phyloP scores from a whole-genome alignment of 768 basidiomycete species.

The Lenzites betulinus region DNA sequence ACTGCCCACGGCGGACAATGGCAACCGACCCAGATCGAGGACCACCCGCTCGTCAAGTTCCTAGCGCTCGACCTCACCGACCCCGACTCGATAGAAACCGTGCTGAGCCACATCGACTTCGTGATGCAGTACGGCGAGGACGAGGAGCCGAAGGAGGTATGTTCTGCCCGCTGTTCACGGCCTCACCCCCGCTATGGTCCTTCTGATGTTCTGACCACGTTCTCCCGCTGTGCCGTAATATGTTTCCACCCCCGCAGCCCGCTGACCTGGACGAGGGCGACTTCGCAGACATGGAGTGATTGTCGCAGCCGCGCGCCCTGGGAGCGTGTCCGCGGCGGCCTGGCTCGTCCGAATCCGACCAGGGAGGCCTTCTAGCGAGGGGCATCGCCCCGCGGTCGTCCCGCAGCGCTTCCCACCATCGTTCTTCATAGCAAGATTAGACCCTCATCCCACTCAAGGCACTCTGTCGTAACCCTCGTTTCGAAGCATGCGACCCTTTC shows the following conservation, averaged over 20 bases:
- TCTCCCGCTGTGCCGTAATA: neutral
- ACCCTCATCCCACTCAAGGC: too few relatives aligned
- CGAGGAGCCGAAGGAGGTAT: constrained; percentile 93
- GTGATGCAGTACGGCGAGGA: constrained; percentile 99
- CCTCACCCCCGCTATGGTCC: neutral
- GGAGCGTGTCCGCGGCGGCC: neutral
- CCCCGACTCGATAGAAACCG: constrained; percentile 85
- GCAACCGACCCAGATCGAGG: constrained; percentile 74
- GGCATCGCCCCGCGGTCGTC: too few relatives aligned
- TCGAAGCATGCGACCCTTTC: neutral
- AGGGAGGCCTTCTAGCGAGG: too few relatives aligned
- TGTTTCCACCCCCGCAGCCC: constrained; percentile 51
- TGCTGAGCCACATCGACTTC: constrained; percentile 95
- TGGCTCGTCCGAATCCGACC: neutral
- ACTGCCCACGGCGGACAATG: constrained; percentile 4
- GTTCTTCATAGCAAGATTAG: too few relatives aligned
- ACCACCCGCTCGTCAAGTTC: constrained; percentile 97
- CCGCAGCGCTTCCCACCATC: too few relatives aligned
- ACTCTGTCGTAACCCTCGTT: too few relatives aligned
- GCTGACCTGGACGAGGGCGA: constrained; percentile 94
- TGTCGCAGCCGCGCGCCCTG: constrained; percentile 11
- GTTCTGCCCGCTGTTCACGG: constrained; percentile 17
- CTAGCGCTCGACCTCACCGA: constrained; percentile 90
- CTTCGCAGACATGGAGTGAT: constrained; percentile 72
- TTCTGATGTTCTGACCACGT: neutral